Evolutionary conservation across 1,284 basidiomycete genomes (phyloP), one percentile per base, ranked within the genome.

Genomic region (Ceratorhiza oryzae-sativae): DNA sequence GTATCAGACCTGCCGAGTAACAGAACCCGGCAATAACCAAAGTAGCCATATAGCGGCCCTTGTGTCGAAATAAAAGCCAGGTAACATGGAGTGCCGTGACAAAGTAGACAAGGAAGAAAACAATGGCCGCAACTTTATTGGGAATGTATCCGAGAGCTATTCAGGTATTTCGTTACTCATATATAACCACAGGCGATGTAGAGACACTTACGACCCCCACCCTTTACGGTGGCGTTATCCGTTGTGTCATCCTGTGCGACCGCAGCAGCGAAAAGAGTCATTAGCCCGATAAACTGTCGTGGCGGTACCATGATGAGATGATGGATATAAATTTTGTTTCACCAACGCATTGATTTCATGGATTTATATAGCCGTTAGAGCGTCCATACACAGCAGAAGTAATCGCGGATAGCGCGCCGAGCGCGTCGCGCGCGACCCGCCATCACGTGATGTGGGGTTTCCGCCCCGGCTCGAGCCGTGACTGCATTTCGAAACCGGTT

Each of bases 81-180:
- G 48, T 13, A 9, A 36, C 46, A 18, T 34, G 45, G 62, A 51
- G 27, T 8, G 48, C 62, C 27, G 62, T 32, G 23, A 36, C 12
- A 18, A 36, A 6, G 18, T 20, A 65, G 10, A 36, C 25, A 12
- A 49, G 6, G 20, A 42, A 27, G 34, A 46, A 34, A 3, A 65
- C 23, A 5, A 65, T 53, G 5, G 46, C 62, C 3, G 46, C 36
- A 9, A 48, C 25, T 20, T 12, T 41, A 34, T 53, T 65, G 18
- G 62, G 62, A 12, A 36, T 39, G 30, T 65, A 65, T 39, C 46
- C 48, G 9, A 65, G 49, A 39, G 46, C 62, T 65, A 18, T 39
- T 13, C 36, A 9, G 36, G 42, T 45, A 18, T 4, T 6, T 39
- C 13, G 13, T 39, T 6, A 39, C 13, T 39, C 36, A 39, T 6